Conservation (phyloP, 164 flowering plant genomes). For the Chloranthus sessilifolius region DNA sequence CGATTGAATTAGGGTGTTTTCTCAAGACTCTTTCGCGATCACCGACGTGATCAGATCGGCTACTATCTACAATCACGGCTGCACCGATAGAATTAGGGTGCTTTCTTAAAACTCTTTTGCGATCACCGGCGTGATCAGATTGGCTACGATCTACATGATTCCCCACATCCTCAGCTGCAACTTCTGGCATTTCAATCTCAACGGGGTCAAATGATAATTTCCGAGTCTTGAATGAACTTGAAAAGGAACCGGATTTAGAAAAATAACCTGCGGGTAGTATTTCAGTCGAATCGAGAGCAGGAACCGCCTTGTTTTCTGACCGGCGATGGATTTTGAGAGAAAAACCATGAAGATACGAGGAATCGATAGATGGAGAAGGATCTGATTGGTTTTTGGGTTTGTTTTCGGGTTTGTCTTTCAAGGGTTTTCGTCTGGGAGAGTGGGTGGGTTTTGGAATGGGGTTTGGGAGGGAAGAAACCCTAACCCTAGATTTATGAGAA, state of each 20-base stretch:
- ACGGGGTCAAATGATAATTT: slow-evolving; percentile 28
- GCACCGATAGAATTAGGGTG: slow-evolving; percentile 1
- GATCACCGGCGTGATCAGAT: background rate
- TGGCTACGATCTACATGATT: background rate
- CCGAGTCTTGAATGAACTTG: slow-evolving; percentile 20
- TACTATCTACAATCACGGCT: slow-evolving; percentile 3
- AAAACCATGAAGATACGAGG: slow-evolving; percentile 12
- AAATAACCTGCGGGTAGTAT: slow-evolving; percentile 40
- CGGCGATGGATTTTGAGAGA: slow-evolving; percentile 36
- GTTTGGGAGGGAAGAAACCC: slow-evolving; percentile 19
- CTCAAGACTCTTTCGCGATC: slow-evolving; percentile 15
- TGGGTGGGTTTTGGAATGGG: slow-evolving; percentile 7
- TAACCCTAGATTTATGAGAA: slow-evolving; percentile 9
- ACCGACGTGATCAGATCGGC: slow-evolving; percentile 9
- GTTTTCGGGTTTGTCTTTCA: slow-evolving; percentile 6
- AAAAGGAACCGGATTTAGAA: slow-evolving; percentile 44
- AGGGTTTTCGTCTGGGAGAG: slow-evolving; percentile 16
- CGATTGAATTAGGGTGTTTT: slow-evolving; percentile 24
- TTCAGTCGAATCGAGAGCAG: slow-evolving; percentile 16
- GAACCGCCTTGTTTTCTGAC: slow-evolving; percentile 5
- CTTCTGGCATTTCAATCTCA: slow-evolving; percentile 17
- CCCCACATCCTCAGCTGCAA: background rate
- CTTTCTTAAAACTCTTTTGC: slow-evolving; percentile 5
- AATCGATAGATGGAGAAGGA: slow-evolving; percentile 8
- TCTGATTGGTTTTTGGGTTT: background rate